Evolutionary conservation across 768 basidiomycete species (phyloP).

Genomic region (Phaffia tasmanica): DNA sequence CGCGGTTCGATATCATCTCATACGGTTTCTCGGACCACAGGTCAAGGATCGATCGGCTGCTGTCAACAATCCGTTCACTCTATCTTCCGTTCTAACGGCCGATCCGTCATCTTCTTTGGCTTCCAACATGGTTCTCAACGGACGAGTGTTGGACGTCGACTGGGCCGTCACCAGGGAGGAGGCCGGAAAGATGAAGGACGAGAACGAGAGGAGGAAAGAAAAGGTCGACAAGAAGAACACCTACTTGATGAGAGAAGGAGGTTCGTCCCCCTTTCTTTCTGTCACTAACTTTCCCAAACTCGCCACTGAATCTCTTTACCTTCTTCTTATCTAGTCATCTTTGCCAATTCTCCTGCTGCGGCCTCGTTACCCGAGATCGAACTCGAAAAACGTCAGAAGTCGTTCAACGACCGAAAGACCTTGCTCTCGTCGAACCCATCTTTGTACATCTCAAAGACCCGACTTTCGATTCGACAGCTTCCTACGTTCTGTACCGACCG

Average conservation of each 20-base stretch:
- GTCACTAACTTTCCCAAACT: not conserved
- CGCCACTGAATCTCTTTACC: not conserved
- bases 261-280: constrained; percentile 42
- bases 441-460: constrained; percentile 85
- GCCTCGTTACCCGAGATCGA: constrained; percentile 58
- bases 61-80: constrained; percentile 56
- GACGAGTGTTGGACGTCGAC: constrained; percentile 79
- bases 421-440: constrained; percentile 85
- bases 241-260: constrained; percentile 91
- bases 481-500: constrained; percentile 84
- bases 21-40: constrained; percentile 22
- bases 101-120: constrained; percentile 83
- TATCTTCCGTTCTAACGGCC: constrained; percentile 80
- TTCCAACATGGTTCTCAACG: constrained; percentile 73
- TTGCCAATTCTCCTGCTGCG: constrained; percentile 75
- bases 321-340: constrained; percentile 52
- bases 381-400: constrained; percentile 69
- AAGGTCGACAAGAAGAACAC: constrained; percentile 92
- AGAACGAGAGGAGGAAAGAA: constrained; percentile 67
- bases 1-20: constrained; percentile 25
- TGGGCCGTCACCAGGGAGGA: constrained; percentile 82
- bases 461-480: constrained; percentile 84
- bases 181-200: constrained; percentile 77
- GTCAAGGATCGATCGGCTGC: constrained; percentile 14
- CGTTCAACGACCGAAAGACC: constrained; percentile 71